Percentiles rank a stretch among this genome's conserved stretches.
These are phyloP conservation scores for Septoria linicola DNA, from an alignment of 2,329 filamentous ascomycete genomes.

Conservation along the genomic window DNA sequence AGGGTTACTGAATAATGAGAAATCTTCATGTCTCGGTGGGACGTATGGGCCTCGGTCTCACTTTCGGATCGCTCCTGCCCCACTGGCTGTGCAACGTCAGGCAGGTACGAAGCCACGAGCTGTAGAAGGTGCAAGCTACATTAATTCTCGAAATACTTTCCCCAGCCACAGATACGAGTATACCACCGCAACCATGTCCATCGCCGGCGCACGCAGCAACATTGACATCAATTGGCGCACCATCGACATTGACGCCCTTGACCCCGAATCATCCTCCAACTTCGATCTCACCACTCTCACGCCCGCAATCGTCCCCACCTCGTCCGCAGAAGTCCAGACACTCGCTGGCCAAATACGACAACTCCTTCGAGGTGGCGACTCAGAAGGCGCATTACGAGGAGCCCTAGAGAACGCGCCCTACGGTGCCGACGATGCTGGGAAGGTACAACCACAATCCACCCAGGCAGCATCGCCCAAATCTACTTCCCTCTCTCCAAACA, in stretches of 20 bases:
- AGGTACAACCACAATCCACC: slow-evolving; percentile 42
- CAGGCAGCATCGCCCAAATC: too few relatives aligned
- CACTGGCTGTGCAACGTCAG: slow-evolving; percentile 8
- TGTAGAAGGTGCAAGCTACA: too few relatives aligned
- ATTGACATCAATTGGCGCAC: slow-evolving; percentile 68
- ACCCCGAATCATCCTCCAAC: slow-evolving; percentile 86
- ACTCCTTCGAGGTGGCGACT: slow-evolving; percentile 79
- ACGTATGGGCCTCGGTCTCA: too few relatives aligned
- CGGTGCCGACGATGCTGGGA: slow-evolving; percentile 54
- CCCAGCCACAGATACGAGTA: too few relatives aligned
- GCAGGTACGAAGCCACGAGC: slow-evolving; percentile 6
- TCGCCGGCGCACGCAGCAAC: slow-evolving; percentile 40
- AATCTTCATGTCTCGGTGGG: too few relatives aligned
- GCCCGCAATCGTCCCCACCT: slow-evolving; percentile 71
- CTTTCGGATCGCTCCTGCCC: background rate
- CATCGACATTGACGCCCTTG: slow-evolving; percentile 89
- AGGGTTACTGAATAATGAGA: too few relatives aligned
- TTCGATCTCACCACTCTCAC: slow-evolving; percentile 85
- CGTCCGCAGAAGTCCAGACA: slow-evolving; percentile 74
- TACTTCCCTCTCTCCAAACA: too few relatives aligned
- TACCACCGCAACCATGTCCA: slow-evolving; percentile 15
- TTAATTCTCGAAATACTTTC: background rate
- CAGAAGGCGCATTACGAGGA: slow-evolving; percentile 79
- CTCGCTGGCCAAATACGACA: slow-evolving; percentile 81
- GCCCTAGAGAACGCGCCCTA: slow-evolving; percentile 84